Percentiles rank a stretch among this genome's conserved stretches.
phyloP scores from a whole-genome alignment of 2,329 filamentous ascomycete genomes.

The Teratosphaeria zuluensis region DNA sequence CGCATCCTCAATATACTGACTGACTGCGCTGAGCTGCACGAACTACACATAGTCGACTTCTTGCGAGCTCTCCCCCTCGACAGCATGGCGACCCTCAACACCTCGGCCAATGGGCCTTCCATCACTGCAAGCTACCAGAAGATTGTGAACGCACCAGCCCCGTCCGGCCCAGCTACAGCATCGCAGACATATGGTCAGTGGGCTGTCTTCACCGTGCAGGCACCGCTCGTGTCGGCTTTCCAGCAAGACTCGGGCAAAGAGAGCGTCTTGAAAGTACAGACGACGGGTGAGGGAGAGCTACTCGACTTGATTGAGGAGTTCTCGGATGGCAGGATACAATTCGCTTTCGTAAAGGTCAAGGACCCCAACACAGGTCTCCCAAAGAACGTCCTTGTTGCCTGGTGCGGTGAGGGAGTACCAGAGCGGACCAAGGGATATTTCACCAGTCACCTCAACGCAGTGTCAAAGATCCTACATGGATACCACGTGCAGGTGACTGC shows the following conservation, averaged over 20 bases:
- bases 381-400: conserved; percentile 88
- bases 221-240: conserved; percentile 86
- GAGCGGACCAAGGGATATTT: conserved; percentile 98
- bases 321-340: conserved; percentile 92
- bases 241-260: conserved; percentile 79
- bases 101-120: conserved; percentile 43
- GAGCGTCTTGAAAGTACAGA: conserved; percentile 89
- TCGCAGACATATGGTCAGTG: conserved; percentile 84
- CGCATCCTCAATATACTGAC: too few species aligned
- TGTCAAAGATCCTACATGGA: conserved; percentile 84
- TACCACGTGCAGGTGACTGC: conserved; percentile 98
- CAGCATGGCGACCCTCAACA: conserved; percentile 58
- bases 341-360: conserved; percentile 92
- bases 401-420: conserved; percentile 97
- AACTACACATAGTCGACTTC: not conserved
- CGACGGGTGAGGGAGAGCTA: conserved; percentile 86
- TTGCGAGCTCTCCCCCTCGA: not conserved
- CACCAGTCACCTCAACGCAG: conserved; percentile 81
- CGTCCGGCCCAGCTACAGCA: conserved; percentile 47
- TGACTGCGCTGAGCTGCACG: conserved; percentile 30
- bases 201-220: conserved; percentile 88
- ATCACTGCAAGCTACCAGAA: conserved; percentile 53
- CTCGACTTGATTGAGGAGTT: conserved; percentile 88
- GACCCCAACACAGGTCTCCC: conserved; percentile 84
- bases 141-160: conserved; percentile 51